These are phyloP conservation scores for Komagataella pseudopastoris DNA, from an alignment of 805 yeast species.

Conservation along the genomic window DNA sequence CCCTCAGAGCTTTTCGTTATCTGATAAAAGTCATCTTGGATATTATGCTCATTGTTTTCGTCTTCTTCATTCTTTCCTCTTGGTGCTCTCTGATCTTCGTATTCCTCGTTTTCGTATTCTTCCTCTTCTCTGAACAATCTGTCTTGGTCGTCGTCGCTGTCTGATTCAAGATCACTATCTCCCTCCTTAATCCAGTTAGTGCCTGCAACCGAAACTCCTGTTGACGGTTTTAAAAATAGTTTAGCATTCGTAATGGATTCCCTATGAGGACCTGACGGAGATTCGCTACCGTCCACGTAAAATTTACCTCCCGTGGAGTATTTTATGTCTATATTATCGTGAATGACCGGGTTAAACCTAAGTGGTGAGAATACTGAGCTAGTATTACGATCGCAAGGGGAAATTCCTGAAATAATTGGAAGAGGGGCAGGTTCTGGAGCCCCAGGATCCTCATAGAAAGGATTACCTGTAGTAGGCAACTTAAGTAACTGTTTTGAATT, in stretches of 20 bases:
- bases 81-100: constrained; percentile 2
- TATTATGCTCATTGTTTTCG: constrained; percentile 4
- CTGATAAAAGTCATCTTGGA: not conserved
- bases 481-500: not conserved
- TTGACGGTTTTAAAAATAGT: not conserved
- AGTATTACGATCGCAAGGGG: constrained; percentile 23
- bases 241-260: constrained; percentile 2
- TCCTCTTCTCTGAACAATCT: not conserved
- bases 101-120: constrained; percentile 5
- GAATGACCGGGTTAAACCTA: constrained; percentile 68
- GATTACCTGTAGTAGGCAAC: constrained; percentile 20
- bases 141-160: constrained; percentile 14
- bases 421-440: constrained; percentile 63
- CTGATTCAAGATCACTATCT: constrained; percentile 13
- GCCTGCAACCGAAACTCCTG: not conserved
- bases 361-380: constrained; percentile 74
- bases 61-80: constrained; percentile 8
- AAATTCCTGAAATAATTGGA: constrained; percentile 24
- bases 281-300: constrained; percentile 27
- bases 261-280: not conserved
- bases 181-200: constrained; percentile 1
- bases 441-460: constrained; percentile 65
- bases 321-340: constrained; percentile 67
- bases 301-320: constrained; percentile 87
- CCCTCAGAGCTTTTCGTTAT: not conserved